Evolutionary conservation across 768 basidiomycete genomes (phyloP).

Genomic region (Lentinula raphanica): DNA sequence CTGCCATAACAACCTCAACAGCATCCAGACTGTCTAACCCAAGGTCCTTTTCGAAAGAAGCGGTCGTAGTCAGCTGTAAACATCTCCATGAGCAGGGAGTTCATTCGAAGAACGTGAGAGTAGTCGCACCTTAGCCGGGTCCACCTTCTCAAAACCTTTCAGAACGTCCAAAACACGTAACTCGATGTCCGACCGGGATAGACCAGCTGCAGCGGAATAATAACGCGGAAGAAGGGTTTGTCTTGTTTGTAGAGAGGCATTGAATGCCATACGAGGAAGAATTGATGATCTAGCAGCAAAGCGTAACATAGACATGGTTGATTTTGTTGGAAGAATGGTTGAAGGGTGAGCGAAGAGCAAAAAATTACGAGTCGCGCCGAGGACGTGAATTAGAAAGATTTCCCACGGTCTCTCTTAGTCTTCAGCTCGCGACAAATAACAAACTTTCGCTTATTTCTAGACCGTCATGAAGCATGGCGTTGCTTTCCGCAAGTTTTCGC

Average conservation of each 20-base stretch:
- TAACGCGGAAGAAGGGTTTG: constrained; percentile 39
- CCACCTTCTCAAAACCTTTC: constrained; percentile 87
- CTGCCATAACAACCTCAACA: constrained; percentile 98
- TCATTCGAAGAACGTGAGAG: not conserved
- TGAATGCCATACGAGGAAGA: constrained; percentile 35
- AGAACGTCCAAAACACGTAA: constrained; percentile 76
- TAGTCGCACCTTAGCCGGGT: constrained; percentile 56
- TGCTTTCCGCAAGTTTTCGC: constrained; percentile 86
- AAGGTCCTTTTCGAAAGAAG: constrained; percentile 76
- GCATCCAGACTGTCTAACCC: constrained; percentile 94
- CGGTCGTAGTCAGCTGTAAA: constrained; percentile 54
- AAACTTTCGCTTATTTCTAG: constrained; percentile 15
- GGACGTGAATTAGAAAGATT: not conserved
- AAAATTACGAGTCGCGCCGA: not conserved
- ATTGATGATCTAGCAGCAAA: constrained; percentile 40
- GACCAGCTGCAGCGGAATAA: constrained; percentile 64
- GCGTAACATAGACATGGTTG: constrained; percentile 52
- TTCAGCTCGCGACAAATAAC: constrained; percentile 8
- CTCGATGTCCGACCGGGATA: constrained; percentile 66
- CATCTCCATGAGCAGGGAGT: not conserved
- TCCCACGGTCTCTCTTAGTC: not conserved
- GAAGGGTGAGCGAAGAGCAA: too few species aligned
- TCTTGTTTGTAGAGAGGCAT: constrained; percentile 28
- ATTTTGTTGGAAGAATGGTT: not conserved
- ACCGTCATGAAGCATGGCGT: constrained; percentile 86